Conservation (phyloP, 768 basidiomycete species). For the Terana coerulea region DNA sequence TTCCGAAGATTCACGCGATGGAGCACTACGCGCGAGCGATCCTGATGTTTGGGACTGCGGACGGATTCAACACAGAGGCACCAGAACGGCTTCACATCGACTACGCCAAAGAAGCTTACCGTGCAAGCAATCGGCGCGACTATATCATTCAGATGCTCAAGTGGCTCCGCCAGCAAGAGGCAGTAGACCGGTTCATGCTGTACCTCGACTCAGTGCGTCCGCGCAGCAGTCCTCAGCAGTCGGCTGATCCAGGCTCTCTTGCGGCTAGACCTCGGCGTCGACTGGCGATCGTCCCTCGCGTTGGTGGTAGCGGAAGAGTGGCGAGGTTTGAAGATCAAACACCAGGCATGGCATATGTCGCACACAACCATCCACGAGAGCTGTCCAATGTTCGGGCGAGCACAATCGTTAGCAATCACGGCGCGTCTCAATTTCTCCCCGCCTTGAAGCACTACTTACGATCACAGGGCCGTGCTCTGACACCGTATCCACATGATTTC, state of each 20-base stretch:
- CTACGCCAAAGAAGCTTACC: slow-evolving; percentile 32
- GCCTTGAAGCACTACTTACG: background rate
- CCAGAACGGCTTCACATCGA: slow-evolving; percentile 39
- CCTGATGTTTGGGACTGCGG: slow-evolving; percentile 12
- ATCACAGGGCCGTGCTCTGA: background rate
- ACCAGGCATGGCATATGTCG: too few species aligned
- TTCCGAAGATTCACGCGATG: slow-evolving; percentile 25
- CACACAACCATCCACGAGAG: background rate
- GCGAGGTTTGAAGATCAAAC: background rate
- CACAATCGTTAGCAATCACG: background rate
- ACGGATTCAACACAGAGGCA: slow-evolving; percentile 27
- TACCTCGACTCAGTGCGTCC: slow-evolving; percentile 20
- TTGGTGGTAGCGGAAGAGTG: background rate
- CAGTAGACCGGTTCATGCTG: slow-evolving; percentile 23
- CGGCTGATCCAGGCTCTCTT: background rate
- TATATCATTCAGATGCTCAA: slow-evolving; percentile 35
- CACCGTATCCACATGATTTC: background rate
- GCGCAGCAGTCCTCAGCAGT: background rate
- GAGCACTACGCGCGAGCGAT: slow-evolving; percentile 19
- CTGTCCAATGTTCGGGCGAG: background rate
- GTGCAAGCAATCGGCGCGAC: slow-evolving; percentile 20
- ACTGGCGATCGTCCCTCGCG: too few species aligned
- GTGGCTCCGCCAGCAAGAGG: slow-evolving; percentile 35
- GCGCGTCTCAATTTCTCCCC: background rate
- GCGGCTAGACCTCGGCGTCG: too few species aligned